phyloP scores from a whole-genome alignment of 306 rosid species.

The Mucuna pruriens region DNA sequence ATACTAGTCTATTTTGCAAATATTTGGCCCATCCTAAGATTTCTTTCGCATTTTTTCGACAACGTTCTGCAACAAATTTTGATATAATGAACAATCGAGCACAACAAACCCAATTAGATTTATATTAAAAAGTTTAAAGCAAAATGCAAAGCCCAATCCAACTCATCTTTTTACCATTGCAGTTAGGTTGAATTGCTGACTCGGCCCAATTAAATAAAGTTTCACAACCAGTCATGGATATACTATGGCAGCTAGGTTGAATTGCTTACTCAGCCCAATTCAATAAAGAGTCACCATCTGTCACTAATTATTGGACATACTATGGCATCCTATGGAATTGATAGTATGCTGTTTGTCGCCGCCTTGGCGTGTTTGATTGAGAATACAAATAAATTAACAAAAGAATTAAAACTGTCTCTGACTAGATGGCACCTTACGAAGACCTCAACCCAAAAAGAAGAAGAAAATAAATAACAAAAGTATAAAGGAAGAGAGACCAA shows the following conservation, averaged over 20 bases:
- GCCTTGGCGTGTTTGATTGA: constrained; percentile 29
- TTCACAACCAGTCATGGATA: not conserved
- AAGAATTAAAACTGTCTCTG: not conserved
- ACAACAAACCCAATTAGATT: not conserved
- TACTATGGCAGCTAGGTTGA: not conserved
- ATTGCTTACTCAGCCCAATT: constrained; percentile 1
- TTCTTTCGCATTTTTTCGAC: no score
- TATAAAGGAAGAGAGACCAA: not conserved
- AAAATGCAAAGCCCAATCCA: not conserved
- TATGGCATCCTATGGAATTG: not conserved
- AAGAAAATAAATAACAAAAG: not conserved
- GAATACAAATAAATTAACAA: not conserved
- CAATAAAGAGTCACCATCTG: not conserved
- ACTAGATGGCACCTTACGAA: not conserved
- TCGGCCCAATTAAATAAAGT: not conserved
- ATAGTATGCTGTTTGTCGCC: not conserved
- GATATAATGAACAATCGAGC: not conserved
- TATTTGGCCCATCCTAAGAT: no score
- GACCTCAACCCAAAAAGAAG: not conserved
- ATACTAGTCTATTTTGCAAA: no score
- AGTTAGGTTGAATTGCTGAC: not conserved
- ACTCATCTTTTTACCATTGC: not conserved
- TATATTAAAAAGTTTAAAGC: not conserved
- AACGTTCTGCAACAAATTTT: no score
- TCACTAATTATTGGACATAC: not conserved